Evolutionary conservation across 108 stramenopile genomes (phyloP).

Genomic region (Skeletonema menzelii): DNA sequence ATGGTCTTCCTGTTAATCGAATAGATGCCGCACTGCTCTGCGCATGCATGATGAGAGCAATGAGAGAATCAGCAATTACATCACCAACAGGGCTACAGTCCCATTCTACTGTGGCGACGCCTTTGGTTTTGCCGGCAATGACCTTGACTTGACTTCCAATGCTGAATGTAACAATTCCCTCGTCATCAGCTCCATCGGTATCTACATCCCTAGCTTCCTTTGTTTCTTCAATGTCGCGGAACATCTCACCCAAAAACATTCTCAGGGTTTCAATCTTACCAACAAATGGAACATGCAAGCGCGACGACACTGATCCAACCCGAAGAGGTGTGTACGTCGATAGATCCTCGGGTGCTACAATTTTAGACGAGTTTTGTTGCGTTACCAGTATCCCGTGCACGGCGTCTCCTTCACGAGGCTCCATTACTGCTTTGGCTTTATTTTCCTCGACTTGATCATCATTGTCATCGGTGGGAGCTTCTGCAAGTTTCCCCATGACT

Average conservation of each 20-base stretch:
- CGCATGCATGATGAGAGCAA: conserved; percentile 90
- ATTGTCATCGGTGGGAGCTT: conserved; percentile 9
- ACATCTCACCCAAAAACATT: conserved; percentile 85
- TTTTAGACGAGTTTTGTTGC: conserved; percentile 83
- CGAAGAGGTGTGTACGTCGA: conserved; percentile 89
- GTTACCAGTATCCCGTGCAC: conserved; percentile 84
- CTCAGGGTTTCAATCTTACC: conserved; percentile 71
- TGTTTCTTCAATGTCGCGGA: conserved; percentile 64
- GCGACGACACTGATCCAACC: conserved; percentile 77
- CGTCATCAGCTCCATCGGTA: conserved; percentile 31
- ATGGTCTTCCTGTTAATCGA: conserved; percentile 83
- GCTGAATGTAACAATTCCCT: conserved; percentile 49
- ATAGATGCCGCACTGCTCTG: conserved; percentile 89
- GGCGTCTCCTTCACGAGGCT: conserved; percentile 62
- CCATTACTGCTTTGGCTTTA: conserved; percentile 13
- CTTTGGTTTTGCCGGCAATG: conserved; percentile 59
- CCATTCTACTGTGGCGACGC: conserved; percentile 84
- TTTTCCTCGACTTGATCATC: conserved; percentile 22
- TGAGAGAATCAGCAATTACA: conserved; percentile 91
- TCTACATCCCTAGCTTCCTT: conserved; percentile 16
- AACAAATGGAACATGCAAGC: conserved; percentile 88
- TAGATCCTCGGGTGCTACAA: conserved; percentile 84
- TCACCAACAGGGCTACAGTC: conserved; percentile 90
- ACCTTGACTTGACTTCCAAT: conserved; percentile 71
- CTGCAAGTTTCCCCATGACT: conserved; percentile 86